Evolutionary conservation across 805 yeast genomes (phyloP).

Genomic region (Sungouiozyma ichnusensis): DNA sequence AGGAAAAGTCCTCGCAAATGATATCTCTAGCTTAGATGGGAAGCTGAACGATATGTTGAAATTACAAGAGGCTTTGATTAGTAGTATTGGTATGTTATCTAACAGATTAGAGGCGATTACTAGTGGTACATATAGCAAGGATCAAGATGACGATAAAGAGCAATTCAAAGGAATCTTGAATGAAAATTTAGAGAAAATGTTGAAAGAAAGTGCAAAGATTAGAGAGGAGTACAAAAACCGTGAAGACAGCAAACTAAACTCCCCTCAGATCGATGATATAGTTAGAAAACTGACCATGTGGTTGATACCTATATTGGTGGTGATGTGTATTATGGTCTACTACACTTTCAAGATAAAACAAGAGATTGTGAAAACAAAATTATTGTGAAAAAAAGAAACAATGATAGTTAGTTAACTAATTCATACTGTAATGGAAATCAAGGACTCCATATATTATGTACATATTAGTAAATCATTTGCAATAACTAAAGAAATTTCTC

Average conservation of each 20-base stretch:
- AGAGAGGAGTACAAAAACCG: constrained; percentile 17
- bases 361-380: constrained; percentile 28
- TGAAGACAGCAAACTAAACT: constrained; percentile 6
- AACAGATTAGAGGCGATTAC: constrained; percentile 4
- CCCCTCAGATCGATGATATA: constrained; percentile 27
- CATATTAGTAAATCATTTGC: too few relatives aligned
- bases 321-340: constrained; percentile 29
- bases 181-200: constrained; percentile 24
- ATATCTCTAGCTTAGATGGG: constrained; percentile 19
- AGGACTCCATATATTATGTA: too few relatives aligned
- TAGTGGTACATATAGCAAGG: not conserved
- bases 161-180: constrained; percentile 25
- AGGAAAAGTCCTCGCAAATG: constrained; percentile 29
- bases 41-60: constrained; percentile 17
- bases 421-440: too few relatives aligned
- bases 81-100: constrained; percentile 14
- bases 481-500: too few relatives aligned
- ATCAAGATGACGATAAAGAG: constrained; percentile 4
- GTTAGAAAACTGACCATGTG: constrained; percentile 25
- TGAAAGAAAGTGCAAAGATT: constrained; percentile 21
- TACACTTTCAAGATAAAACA: constrained; percentile 29
- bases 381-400: constrained; percentile 12
- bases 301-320: constrained; percentile 24
- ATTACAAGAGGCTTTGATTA: constrained; percentile 17
- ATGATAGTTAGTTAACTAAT: too few relatives aligned